These are phyloP conservation scores for Cladosporium sp. DNA, from an alignment of 2,329 filamentous ascomycete genomes.

Conservation along the genomic window DNA sequence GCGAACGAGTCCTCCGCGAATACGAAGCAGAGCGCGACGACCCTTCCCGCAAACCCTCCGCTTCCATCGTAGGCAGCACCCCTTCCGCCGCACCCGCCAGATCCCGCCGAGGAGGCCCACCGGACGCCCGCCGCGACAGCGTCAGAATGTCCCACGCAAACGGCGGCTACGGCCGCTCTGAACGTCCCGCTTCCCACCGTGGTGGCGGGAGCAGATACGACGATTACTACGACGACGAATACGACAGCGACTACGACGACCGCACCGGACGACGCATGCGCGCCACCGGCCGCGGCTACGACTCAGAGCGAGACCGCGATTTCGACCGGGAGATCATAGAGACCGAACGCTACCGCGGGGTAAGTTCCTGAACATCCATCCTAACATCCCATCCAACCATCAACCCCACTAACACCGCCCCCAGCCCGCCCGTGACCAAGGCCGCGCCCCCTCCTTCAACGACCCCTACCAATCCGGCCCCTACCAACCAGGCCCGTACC, in stretches of 20 bases:
- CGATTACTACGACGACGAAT: slow-evolving; percentile 14
- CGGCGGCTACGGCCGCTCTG: slow-evolving; percentile 26
- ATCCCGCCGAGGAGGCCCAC: slow-evolving; percentile 12
- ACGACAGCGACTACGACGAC: slow-evolving; percentile 16
- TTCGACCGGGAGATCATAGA: slow-evolving; percentile 29
- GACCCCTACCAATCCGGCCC: slow-evolving; percentile 10
- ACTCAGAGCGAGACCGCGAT: slow-evolving; percentile 22
- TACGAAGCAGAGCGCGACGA: slow-evolving; percentile 31
- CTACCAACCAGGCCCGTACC: slow-evolving; percentile 7
- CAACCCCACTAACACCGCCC: slow-evolving; percentile 16
- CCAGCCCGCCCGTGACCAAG: slow-evolving; percentile 24
- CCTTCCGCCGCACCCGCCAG: not conserved
- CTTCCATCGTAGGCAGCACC: slow-evolving; percentile 9
- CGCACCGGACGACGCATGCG: slow-evolving; percentile 7
- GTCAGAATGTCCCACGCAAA: slow-evolving; percentile 23
- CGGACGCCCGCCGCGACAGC: slow-evolving; percentile 21
- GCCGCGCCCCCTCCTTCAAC: slow-evolving; percentile 13
- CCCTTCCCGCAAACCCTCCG: slow-evolving; percentile 21
- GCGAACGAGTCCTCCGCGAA: slow-evolving; percentile 22
- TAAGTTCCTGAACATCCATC: slow-evolving; percentile 21
- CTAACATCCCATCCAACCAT: not conserved
- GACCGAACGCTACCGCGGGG: slow-evolving; percentile 30
- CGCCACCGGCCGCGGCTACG: slow-evolving; percentile 19
- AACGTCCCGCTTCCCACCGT: slow-evolving; percentile 18
- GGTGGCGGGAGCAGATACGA: slow-evolving; percentile 3